phyloP scores from a whole-genome alignment of 805 yeast genomes.

The Yamadazyma akitaensis region DNA sequence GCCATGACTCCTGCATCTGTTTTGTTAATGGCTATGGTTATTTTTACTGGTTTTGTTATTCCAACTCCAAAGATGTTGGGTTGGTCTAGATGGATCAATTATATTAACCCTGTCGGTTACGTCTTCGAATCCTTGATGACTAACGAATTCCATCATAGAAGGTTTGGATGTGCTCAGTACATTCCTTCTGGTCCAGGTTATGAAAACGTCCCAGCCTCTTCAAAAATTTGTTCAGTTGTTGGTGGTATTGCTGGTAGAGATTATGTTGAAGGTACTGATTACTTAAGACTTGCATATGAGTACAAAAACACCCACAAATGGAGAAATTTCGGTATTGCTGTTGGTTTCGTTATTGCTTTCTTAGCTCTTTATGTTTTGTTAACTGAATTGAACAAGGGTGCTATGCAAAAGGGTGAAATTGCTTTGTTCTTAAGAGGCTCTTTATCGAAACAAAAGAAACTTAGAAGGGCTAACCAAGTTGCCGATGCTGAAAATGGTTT shows the following conservation, averaged over 20 bases:
- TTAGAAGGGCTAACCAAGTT: constrained; percentile 8
- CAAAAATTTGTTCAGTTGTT: constrained; percentile 54
- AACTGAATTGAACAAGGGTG: constrained; percentile 18
- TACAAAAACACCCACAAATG: constrained; percentile 63
- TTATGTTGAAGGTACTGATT: constrained; percentile 57
- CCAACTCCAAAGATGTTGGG: constrained; percentile 49
- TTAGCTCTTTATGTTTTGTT: constrained; percentile 20
- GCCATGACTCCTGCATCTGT: constrained; percentile 24
- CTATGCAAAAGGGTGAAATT: constrained; percentile 30
- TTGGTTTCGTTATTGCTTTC: constrained; percentile 49
- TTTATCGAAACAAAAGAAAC: constrained; percentile 30
- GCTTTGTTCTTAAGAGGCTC: constrained; percentile 27
- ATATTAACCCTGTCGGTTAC: constrained; percentile 41
- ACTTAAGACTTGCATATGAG: constrained; percentile 44
- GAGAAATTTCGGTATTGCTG: constrained; percentile 72
- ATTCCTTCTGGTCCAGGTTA: constrained; percentile 58
- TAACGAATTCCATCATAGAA: constrained; percentile 44
- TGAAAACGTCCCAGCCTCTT: constrained; percentile 28
- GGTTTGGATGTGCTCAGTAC: constrained; percentile 49
- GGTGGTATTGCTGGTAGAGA: constrained; percentile 57
- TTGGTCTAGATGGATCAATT: constrained; percentile 59
- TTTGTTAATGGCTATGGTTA: constrained; percentile 46
- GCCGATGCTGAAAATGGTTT: constrained; percentile 36
- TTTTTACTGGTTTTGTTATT: constrained; percentile 49
- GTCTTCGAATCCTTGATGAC: constrained; percentile 57